These are phyloP conservation scores for Neurospora intermedia DNA, from an alignment of 495 filamentous ascomycete genomes.

Conservation along the genomic window DNA sequence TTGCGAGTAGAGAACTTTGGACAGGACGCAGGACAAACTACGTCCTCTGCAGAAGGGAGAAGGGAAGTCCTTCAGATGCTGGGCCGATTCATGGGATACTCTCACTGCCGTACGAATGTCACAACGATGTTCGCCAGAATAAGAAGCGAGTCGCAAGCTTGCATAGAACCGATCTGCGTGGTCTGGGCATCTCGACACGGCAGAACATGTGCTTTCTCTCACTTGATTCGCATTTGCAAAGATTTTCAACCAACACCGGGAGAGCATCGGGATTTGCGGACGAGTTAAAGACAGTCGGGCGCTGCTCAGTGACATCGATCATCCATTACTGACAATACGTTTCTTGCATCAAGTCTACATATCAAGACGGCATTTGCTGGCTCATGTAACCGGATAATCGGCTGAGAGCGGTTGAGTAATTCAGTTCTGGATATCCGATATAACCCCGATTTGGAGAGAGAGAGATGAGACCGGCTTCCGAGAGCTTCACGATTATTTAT, in stretches of 20 bases:
- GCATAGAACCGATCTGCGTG: not conserved
- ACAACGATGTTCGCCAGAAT: not conserved
- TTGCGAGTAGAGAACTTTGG: not conserved
- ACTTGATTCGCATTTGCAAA: not conserved
- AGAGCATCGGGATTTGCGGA: not conserved
- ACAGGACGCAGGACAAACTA: not conserved
- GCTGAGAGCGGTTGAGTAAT: not conserved
- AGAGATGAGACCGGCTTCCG: not conserved
- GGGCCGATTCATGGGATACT: not conserved
- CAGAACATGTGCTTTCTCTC: not conserved
- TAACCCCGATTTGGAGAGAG: not conserved
- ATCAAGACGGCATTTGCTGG: not conserved
- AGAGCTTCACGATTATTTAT: not conserved
- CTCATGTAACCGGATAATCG: not conserved
- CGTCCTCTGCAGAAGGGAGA: not conserved
- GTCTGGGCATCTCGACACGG: not conserved
- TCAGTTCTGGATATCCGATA: not conserved
- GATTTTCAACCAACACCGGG: not conserved
- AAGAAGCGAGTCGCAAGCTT: not conserved
- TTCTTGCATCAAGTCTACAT: not conserved
- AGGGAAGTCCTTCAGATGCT: not conserved
- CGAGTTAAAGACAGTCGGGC: not conserved
- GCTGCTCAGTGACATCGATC: not conserved
- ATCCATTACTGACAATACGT: not conserved
- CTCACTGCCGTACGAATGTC: not conserved